These are phyloP conservation scores for Spathaspora girioi DNA, from an alignment of 805 yeast species.

Conservation along the genomic window DNA sequence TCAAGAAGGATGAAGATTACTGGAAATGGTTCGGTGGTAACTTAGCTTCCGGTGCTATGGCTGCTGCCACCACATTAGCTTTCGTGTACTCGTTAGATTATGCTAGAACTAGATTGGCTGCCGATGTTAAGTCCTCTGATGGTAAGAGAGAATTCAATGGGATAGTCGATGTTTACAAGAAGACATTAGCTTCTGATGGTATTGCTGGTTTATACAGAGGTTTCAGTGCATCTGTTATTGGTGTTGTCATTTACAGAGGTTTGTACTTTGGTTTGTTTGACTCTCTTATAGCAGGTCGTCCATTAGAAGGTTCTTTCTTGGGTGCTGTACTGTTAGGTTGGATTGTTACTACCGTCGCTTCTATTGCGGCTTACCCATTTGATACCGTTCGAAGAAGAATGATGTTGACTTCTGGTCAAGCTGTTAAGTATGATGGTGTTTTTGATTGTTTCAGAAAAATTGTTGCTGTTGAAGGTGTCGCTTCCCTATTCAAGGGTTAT, in stretches of 20 bases:
- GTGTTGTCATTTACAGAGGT: constrained; percentile 99
- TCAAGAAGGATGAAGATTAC: constrained; percentile 94
- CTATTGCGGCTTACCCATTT: constrained; percentile 98
- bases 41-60: constrained; percentile 98
- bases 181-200: constrained; percentile 95
- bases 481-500: constrained; percentile 96
- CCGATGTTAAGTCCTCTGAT: constrained; percentile 87
- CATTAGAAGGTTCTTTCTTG: constrained; percentile 89
- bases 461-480: constrained; percentile 93
- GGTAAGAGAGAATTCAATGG: constrained; percentile 98
- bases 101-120: constrained; percentile 98
- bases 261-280: constrained; percentile 97
- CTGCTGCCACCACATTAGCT: constrained; percentile 92
- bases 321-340: constrained; percentile 97
- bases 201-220: constrained; percentile 98
- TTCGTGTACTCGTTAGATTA: constrained; percentile 96
- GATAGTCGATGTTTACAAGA: constrained; percentile 92
- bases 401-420: constrained; percentile 99
- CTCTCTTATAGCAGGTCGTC: constrained; percentile 94
- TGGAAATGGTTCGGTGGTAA: constrained; percentile 95
- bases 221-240: constrained; percentile 97
- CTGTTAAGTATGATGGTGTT: constrained; percentile 94
- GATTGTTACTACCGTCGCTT: constrained; percentile 97
- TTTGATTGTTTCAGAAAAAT: constrained; percentile 88
- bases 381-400: constrained; percentile 99